Base-by-base conservation (phyloP, 495 filamentous ascomycete genomes). In the Monascus purpureus region DNA sequence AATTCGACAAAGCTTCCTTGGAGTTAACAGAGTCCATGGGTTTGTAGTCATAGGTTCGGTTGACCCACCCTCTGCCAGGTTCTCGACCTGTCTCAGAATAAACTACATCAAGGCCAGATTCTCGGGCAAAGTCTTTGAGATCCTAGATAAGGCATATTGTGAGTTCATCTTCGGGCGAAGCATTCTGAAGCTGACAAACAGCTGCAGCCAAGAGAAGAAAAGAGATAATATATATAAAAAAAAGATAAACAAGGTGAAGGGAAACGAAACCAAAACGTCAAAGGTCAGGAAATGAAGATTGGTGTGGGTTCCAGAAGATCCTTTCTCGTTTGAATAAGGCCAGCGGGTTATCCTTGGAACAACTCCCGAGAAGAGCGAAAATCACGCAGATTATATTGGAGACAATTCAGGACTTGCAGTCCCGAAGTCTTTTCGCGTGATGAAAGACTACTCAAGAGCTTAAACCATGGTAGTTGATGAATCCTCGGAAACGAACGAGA, bases 81-180 rank as follows among this genome's bases (percentile, higher is more conserved):
- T 93, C 90, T 48, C 90, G 84, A 52, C 78, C 80, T 17, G 92
- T 87, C 63, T 99, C 90, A 32, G 86, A 94, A 52, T 93, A 99
- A 38, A 99, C 90, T 43, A 99, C 90, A 55, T 96, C 92, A 56
- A 92, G 73, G 50, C 85, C 84, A 59, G 87, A 92, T 53, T 87
- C 82, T 49, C 90, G 88, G 36, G 90, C 92, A 55, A 96, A 99
- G 59, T 99, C 90, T 82, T 99, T 99, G 25, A 99, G 73, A 57
- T 99, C 92, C 90, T 99, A 62, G 20, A 55, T 18, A 50, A 55
- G 24, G 33, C 29, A 33, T n/a, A 42, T 41, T 49, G 54, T 62
- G 47, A 65, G 58, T 61, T 42, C 52, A 48, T 49, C 35, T 61
- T 52, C 53, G 48, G 54, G 47, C 42, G 50, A 28, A 42, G 36